Evolutionary conservation across 106 monocot species (phyloP), one percentile per base, ranked within the genome.

Genomic region (Dendrobium officinale): DNA sequence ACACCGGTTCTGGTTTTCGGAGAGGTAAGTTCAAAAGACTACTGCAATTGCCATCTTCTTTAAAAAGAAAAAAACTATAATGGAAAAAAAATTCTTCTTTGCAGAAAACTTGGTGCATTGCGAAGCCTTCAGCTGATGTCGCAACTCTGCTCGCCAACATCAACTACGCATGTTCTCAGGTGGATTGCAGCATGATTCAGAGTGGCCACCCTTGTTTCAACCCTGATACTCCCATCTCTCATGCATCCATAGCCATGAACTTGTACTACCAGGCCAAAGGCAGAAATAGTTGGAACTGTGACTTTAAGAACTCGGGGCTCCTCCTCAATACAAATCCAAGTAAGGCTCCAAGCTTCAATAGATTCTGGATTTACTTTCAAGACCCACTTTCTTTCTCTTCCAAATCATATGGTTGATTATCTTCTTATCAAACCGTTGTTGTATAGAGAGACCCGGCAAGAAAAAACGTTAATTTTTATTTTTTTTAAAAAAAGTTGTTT

Each of bases 41-140:
- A 81, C 26, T 8, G 55, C 55, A n/a, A 13, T 47, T 8, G 29
- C 54, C 19, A 7, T 44, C 56, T 9, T 17, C 2, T n/a, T 45
- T 42, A 6, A 24, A 41, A 11, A 15, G 2, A 6, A 24, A 41
- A 11, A 15, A 5, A 6, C 11, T 40, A 6, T 42, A 41, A 41
- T 24, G 37, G 31, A 33, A 0, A 37, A 4, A 33, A 70, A 33
- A 5, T 40, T 67, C n/a, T 24, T 64, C 37, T 17, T 5, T 27
- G 10, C 81, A 86, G 89, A 86, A 82, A 84, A 89, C 86, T 17
- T 89, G 86, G 86, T 89, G 89, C 72, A 72, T 89, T 19, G 89
- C 86, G 17, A 89, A 86, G 84, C 89, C 89, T 16, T 86, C 89
- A 11, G 59, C 83, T 1, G 83, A 86, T 11, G 75, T 76, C 7